These are phyloP conservation scores for Paracoccidioides lutzii DNA, from an alignment of 2,329 filamentous ascomycete genomes.

Conservation along the genomic window DNA sequence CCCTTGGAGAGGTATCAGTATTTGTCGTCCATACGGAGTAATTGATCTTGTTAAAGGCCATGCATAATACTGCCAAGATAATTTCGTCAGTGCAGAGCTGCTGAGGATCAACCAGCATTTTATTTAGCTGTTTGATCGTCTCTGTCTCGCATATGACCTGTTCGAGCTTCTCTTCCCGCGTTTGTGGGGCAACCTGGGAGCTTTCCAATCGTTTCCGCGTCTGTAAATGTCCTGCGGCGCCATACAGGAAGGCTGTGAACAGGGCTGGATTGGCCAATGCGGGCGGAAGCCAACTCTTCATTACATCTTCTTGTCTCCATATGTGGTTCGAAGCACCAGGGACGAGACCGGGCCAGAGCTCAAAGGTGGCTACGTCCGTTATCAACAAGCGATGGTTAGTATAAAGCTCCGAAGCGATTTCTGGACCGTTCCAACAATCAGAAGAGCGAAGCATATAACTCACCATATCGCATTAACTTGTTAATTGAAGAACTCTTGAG, in stretches of 20 bases:
- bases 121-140: slow-evolving; percentile 17
- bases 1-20: slow-evolving; percentile 13
- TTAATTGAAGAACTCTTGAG: slow-evolving; percentile 10
- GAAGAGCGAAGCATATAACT: background rate
- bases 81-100: slow-evolving; percentile 16
- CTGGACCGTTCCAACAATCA: background rate
- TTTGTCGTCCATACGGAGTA: slow-evolving; percentile 10
- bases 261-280: slow-evolving; percentile 10
- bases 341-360: slow-evolving; percentile 13
- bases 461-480: slow-evolving; percentile 13
- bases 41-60: slow-evolving; percentile 17
- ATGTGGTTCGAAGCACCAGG: slow-evolving; percentile 8
- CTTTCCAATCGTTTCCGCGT: slow-evolving; percentile 10
- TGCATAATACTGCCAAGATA: slow-evolving; percentile 17
- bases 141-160: slow-evolving; percentile 13
- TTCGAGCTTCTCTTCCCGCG: slow-evolving; percentile 11
- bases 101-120: slow-evolving; percentile 14
- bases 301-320: slow-evolving; percentile 10
- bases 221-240: slow-evolving; percentile 12
- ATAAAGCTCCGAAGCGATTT: background rate
- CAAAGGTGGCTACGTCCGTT: slow-evolving; percentile 7
- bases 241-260: slow-evolving; percentile 12
- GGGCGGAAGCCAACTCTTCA: slow-evolving; percentile 10
- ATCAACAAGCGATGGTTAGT: background rate
- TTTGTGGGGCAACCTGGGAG: slow-evolving; percentile 8